phyloP scores from a whole-genome alignment of 129 eudicot species.

The Artemisia tridentata region DNA sequence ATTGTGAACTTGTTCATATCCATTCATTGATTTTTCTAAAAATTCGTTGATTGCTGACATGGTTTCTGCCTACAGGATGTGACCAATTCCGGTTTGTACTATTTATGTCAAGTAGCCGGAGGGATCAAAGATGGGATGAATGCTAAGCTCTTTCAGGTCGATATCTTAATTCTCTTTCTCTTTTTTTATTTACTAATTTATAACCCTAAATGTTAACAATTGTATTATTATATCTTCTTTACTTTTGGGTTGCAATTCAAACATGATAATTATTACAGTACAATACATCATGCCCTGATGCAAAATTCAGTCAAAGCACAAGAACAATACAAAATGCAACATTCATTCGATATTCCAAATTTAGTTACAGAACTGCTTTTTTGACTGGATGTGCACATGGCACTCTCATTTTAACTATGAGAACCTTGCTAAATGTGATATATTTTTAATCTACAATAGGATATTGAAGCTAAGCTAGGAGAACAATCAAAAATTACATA shows the following conservation, averaged over 20 bases:
- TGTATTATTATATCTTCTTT: no score
- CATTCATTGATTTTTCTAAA: not conserved
- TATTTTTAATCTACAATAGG: slow-evolving; percentile 35
- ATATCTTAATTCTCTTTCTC: not conserved
- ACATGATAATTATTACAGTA: not conserved
- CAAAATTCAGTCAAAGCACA: not conserved
- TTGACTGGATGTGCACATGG: not conserved
- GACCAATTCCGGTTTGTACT: slow-evolving; percentile 75
- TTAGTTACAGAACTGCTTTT: not conserved
- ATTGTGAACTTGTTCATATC: not conserved
- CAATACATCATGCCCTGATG: not conserved
- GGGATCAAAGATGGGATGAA: slow-evolving; percentile 65
- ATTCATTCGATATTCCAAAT: not conserved
- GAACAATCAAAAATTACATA: slow-evolving; percentile 45
- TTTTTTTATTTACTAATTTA: no score
- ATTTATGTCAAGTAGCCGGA: slow-evolving; percentile 78
- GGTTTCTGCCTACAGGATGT: slow-evolving; percentile 48
- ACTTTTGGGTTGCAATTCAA: not conserved
- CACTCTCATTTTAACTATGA: not conserved
- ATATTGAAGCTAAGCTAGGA: slow-evolving; percentile 47
- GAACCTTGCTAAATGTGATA: slow-evolving; percentile 10
- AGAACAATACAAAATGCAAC: not conserved
- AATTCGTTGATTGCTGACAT: not conserved
- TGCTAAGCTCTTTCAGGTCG: slow-evolving; percentile 60
- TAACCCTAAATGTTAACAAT: no score